Base-by-base conservation (phyloP, 2,329 filamentous ascomycete species). In the Claviceps citrina region DNA sequence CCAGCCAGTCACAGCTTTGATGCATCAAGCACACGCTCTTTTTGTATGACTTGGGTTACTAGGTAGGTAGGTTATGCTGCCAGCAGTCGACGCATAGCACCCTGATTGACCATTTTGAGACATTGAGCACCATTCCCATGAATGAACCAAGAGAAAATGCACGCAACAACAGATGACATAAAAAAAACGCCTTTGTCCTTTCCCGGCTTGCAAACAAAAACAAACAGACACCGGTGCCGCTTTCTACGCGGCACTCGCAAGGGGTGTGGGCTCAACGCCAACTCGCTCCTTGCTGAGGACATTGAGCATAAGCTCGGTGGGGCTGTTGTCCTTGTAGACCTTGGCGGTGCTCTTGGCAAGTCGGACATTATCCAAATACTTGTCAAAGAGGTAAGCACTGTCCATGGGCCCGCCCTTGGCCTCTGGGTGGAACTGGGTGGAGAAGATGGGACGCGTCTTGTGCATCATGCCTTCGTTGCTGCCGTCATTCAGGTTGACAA, bases 381-480 rank as follows among this genome's bases (percentile, higher is more conserved):
- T 85, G 64, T 98, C 91, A 56, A 98, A 98, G 44, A 98, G 73
- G 65, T 93, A 96, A 2, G 84, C 79, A 47, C 84, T 93, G 68
- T 98, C 91, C 65, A 94, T 82, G 40, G 91, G 91, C 40, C 91
- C 91, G 45, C 91, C 91, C 71, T 94, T 94, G 51, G 91, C 91
- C 66, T 98, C 91, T 13, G 91, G 91, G 59, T 98, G 91, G 78
- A 98, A 98, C 64, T 98, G 91, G 19, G 87, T 94, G 47, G 84
- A 89, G 73, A 98, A 96, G 60, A 98, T 98, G 46, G 91, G 91
- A 27, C 89, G 84, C 43, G 83, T 82, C 65, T 82, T 86, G 73
- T 98, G 91, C 59, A 95, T 86, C 77, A 98, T 85, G 44, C 83
- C 89, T 70, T 98, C 91, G 62, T 98, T 98, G 62, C 82, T 89